Evolutionary conservation across 148 eudicot species (phyloP), one percentile per base, ranked within the genome.

Genomic region (Vaccinium macrocarpon): DNA sequence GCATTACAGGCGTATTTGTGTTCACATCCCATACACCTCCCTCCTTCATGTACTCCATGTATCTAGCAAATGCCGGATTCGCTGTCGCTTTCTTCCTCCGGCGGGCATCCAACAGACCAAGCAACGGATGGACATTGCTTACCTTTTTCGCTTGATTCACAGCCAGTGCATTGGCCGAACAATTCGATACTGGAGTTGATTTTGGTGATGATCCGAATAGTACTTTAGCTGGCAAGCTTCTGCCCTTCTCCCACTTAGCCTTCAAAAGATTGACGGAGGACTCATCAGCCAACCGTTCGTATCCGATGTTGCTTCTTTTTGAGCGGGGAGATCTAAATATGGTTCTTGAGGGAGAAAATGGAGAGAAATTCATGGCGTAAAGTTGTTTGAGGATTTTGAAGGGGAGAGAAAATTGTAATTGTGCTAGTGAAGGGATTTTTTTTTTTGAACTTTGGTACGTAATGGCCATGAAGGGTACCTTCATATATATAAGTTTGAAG

Each of bases 261-360:
- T 82, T 76, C 14, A 55, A 25, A 23, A 51, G 46, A 29, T 18
- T 5, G 2, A 6, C 18, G 5, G 56, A 25, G 23, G 68, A 70
- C 48, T 57, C 62, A 0, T 73, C 84, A 12, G 55, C 56, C 53
- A 88, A 25, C 46, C 84, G 86, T 49, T 85, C 87, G 23, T 88
- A 85, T 27, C 84, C 84, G 12, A 16, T 56, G 23, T 76, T n/a
- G 59, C 84, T 78, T 9, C 70, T 80, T 42, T 84, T 73, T 25
- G 84, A 51, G 53, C 90, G 83, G 8, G 85, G 62, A 73, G 87
- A 83, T 76, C 90, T 88, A 3, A 88, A 83, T 87, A 88, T 88
- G 84, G 81, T 52, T 52, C 46, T 42, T 4, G 46, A 42, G 46
- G 46, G 46, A 42, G 46, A 42, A 42, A 42, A 42, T 5, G 46